Evolutionary conservation across 805 yeast species (phyloP).

Genomic region (Ogataea pilisensis): DNA sequence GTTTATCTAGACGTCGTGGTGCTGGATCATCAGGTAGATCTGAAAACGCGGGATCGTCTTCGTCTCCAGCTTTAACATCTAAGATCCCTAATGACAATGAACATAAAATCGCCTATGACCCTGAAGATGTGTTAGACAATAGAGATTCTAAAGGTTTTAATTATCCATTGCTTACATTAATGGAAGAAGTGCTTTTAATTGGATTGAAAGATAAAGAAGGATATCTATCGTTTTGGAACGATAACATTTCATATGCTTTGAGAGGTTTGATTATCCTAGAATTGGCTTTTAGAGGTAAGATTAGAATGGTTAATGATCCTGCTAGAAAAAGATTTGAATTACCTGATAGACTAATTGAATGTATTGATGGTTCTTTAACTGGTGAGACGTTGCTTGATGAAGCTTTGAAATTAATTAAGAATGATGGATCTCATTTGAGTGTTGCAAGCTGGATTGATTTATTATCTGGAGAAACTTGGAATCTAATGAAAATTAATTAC

Average conservation of each 20-base stretch:
- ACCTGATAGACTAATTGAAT: slow-evolving; percentile 83
- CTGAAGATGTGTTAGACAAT: slow-evolving; percentile 52
- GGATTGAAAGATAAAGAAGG: slow-evolving; percentile 97
- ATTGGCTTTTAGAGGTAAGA: slow-evolving; percentile 85
- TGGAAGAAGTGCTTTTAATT: slow-evolving; percentile 93
- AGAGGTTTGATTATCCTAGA: slow-evolving; percentile 93
- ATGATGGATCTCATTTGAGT: slow-evolving; percentile 70
- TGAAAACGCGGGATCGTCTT: slow-evolving; percentile 18
- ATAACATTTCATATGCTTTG: slow-evolving; percentile 91
- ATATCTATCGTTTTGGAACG: slow-evolving; percentile 96
- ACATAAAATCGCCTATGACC: slow-evolving; percentile 79
- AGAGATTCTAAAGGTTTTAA: slow-evolving; percentile 32
- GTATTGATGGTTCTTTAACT: slow-evolving; percentile 78
- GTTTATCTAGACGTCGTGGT: slow-evolving; percentile 76
- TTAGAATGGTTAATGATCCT: slow-evolving; percentile 86
- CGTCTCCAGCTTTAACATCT: slow-evolving; percentile 7
- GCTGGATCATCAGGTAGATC: slow-evolving; percentile 28
- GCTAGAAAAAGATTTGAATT: slow-evolving; percentile 85
- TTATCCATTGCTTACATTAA: slow-evolving; percentile 76
- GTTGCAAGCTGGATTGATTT: slow-evolving; percentile 92
- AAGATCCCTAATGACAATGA: slow-evolving; percentile 2
- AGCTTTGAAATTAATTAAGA: slow-evolving; percentile 83
- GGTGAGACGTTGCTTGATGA: slow-evolving; percentile 96
- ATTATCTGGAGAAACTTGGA: slow-evolving; percentile 96
- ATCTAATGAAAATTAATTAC: slow-evolving; percentile 86